Percentiles rank a stretch among this genome's conserved stretches.
Conservation (phyloP, 177 flowering plant species). For the Vitis hybrid region DNA sequence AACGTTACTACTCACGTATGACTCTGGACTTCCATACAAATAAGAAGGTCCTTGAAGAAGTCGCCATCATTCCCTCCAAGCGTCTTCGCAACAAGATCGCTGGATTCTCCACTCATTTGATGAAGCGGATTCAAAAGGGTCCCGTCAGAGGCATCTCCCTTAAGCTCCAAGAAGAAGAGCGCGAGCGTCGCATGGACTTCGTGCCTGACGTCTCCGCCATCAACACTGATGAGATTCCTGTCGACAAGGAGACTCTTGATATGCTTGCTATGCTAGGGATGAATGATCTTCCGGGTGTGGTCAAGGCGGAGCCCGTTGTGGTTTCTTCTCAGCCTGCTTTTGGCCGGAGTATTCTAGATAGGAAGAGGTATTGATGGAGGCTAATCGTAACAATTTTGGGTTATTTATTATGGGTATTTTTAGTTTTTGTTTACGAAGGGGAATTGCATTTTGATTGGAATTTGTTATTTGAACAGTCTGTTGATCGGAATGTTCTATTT, state of each 20-base stretch:
- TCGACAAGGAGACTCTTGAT: slow-evolving; percentile 62
- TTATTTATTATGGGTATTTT: not conserved
- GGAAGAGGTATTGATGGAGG: slow-evolving; percentile 11
- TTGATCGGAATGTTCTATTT: too few relatives aligned
- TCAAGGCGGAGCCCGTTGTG: slow-evolving; percentile 33
- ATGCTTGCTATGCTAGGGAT: slow-evolving; percentile 63
- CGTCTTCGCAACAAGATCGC: slow-evolving; percentile 59
- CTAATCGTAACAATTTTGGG: not conserved
- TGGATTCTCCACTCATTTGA: slow-evolving; percentile 55
- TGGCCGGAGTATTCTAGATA: slow-evolving; percentile 17
- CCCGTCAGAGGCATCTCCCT: slow-evolving; percentile 55
- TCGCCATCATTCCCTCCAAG: slow-evolving; percentile 54
- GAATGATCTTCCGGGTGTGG: slow-evolving; percentile 52
- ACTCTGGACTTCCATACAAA: slow-evolving; percentile 56
- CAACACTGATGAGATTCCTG: slow-evolving; percentile 44
- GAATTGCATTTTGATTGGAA: not conserved
- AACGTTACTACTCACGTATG: slow-evolving; percentile 59
- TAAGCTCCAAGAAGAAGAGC: slow-evolving; percentile 67
- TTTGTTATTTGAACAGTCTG: too few relatives aligned
- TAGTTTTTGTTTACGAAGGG: not conserved
- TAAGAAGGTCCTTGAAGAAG: slow-evolving; percentile 51
- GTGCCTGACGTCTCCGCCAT: slow-evolving; percentile 65
- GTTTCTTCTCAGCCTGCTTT: slow-evolving; percentile 14
- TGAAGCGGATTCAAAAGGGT: slow-evolving; percentile 57
- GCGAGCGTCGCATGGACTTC: slow-evolving; percentile 72